phyloP scores from a whole-genome alignment of 345 rosid genomes.

The Excoecaria cochinchinensis region DNA sequence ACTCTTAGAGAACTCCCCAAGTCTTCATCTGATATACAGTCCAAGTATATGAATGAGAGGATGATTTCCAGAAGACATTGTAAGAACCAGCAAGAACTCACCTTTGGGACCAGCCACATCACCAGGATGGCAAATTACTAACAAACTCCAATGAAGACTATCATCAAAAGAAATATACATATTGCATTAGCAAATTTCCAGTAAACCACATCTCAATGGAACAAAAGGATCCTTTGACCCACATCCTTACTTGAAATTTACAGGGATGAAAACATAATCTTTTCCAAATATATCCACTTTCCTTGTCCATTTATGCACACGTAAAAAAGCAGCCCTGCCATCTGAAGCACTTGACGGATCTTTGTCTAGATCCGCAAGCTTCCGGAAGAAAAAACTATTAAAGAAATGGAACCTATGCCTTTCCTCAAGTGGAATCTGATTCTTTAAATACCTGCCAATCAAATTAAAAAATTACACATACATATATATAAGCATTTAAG shows the following conservation, averaged over 20 bases:
- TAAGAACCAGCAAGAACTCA: slow-evolving; percentile 32
- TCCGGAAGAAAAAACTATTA: slow-evolving; percentile 97
- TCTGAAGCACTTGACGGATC: slow-evolving; percentile 94
- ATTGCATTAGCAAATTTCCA: slow-evolving; percentile 18
- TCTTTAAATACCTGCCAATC: slow-evolving; percentile 75
- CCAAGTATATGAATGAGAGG: slow-evolving; percentile 15
- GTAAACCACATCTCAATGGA: slow-evolving; percentile 1
- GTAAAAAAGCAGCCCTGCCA: slow-evolving; percentile 94
- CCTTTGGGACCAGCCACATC: slow-evolving; percentile 70
- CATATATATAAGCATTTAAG: not conserved
- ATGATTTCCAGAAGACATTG: slow-evolving; percentile 3
- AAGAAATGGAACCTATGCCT: slow-evolving; percentile 78
- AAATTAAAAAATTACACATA: slow-evolving; percentile 1
- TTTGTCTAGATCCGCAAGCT: slow-evolving; percentile 97
- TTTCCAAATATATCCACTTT: slow-evolving; percentile 89
- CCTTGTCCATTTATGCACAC: slow-evolving; percentile 97
- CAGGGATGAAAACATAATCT: slow-evolving; percentile 91
- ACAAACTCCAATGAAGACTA: slow-evolving; percentile 99
- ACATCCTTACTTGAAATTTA: slow-evolving; percentile 76
- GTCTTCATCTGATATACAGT: slow-evolving; percentile 54
- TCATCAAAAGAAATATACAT: slow-evolving; percentile 26
- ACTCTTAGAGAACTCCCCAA: slow-evolving; percentile 45
- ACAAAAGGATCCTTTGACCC: not conserved
- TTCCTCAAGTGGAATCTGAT: slow-evolving; percentile 62
- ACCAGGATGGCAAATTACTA: slow-evolving; percentile 91